Evolutionary conservation across 2,329 filamentous ascomycete species (phyloP).

Genomic region (Diaporthe humulicola): DNA sequence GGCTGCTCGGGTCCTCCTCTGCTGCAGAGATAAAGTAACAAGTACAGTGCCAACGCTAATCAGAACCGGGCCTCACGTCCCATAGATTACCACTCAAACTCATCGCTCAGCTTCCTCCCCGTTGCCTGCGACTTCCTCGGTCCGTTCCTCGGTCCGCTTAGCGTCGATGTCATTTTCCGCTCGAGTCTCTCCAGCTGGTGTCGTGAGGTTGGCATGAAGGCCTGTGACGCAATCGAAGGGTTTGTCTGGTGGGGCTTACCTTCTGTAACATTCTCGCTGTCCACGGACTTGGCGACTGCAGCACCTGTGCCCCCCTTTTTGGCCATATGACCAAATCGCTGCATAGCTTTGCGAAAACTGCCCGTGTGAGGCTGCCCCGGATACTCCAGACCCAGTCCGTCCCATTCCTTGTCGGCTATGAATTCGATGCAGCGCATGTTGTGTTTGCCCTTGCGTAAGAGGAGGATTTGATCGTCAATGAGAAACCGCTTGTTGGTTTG

Average conservation of each 20-base stretch:
- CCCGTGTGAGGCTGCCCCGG: conserved; percentile 67
- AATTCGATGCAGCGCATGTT: conserved; percentile 73
- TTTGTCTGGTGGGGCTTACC: conserved; percentile 44
- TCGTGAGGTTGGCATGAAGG: conserved; percentile 24
- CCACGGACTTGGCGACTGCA: conserved; percentile 44
- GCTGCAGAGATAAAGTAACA: background rate
- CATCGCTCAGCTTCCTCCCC: conserved; percentile 7
- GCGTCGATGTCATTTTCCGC: background rate
- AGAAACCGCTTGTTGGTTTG: conserved; percentile 71
- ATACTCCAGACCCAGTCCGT: conserved; percentile 62
- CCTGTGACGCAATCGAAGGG: background rate
- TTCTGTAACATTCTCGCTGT: conserved; percentile 46
- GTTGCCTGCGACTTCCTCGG: background rate
- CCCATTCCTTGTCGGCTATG: conserved; percentile 68
- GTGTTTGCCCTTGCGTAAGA: conserved; percentile 74
- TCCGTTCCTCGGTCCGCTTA: background rate
- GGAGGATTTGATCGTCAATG: conserved; percentile 69
- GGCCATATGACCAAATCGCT: conserved; percentile 51
- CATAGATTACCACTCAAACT: conserved; percentile 1
- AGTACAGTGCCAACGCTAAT: background rate
- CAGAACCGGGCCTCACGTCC: background rate
- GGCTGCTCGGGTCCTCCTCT: background rate
- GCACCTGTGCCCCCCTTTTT: conserved; percentile 31
- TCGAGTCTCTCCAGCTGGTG: conserved; percentile 30
- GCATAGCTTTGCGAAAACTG: conserved; percentile 57